Base-by-base conservation (phyloP, 2,329 filamentous ascomycete genomes). In the Microsporum audouinii region DNA sequence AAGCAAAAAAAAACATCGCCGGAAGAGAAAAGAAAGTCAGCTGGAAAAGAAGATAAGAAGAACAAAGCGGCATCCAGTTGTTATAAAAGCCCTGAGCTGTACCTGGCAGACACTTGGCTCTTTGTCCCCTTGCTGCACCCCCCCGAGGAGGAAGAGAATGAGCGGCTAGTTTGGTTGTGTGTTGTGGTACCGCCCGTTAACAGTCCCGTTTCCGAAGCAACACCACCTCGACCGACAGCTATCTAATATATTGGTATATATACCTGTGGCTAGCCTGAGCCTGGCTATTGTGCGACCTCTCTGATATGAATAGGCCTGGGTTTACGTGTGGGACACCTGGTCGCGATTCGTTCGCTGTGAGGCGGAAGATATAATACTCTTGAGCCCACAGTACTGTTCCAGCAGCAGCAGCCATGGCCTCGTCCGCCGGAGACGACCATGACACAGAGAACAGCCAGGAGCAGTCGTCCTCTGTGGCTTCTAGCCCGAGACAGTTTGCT, bases 351-450 rank as follows among this genome's bases (percentile, higher is more conserved):
- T 27, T 23, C 34, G 34, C 27, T 10, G 17, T 47, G 43, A 56
- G 14, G 29, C 51, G 5, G 51, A 27, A 12, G 51, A 38, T 33
- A 34, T 56, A 34, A 3, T n/a, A 29, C n/a, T 3, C 8, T 2
- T n/a, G 6, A 14, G 39, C 3, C 39, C 17, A 23, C 17, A 1
- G 17, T 43, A 5, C 39, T 43, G 39, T n/a, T 14, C 14, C 17
- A 43, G 14, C 14, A 43, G 5, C 39, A 6, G 5, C 4, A 43
- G 39, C 39, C 14, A 65, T 65, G 64, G 43, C 63, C n/a, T 63
- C 64, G 23, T 47, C 31, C 43, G 49, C 41, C 41, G 49, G 36
- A 33, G 47, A 58, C 33, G 51, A 60, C 36, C 56, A 39, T 55
- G 63, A 47, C 17, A 51, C 60, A 10, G 56, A 55, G 14, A 43